Conservation (phyloP, 192 early-diverging fungal genomes). For the Geosiphon pyriformis region DNA sequence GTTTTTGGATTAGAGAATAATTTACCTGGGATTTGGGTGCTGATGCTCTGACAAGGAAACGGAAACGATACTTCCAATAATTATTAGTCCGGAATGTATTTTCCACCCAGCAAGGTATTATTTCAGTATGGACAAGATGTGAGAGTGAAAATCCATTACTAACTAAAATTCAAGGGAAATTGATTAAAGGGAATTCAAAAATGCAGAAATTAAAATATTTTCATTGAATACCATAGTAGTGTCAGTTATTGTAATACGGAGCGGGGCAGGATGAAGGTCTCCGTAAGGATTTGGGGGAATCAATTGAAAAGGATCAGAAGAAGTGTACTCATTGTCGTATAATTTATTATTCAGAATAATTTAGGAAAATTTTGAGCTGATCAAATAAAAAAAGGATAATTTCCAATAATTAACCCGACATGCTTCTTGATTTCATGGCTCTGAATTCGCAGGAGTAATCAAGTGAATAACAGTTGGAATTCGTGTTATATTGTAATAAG, state of each 20-base stretch:
- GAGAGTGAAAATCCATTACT: slow-evolving; percentile 91
- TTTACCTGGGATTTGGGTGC: slow-evolving; percentile 68
- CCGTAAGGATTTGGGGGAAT: slow-evolving; percentile 43
- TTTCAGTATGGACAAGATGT: slow-evolving; percentile 85
- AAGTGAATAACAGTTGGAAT: no score
- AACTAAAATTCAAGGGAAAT: slow-evolving; percentile 43
- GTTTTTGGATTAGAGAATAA: no score
- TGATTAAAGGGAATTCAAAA: neutral
- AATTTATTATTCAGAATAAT: neutral
- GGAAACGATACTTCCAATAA: slow-evolving; percentile 56
- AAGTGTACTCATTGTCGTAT: slow-evolving; percentile 21
- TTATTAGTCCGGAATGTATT: slow-evolving; percentile 44
- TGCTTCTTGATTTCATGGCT: neutral
- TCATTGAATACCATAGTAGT: slow-evolving; percentile 45
- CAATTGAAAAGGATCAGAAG: slow-evolving; percentile 55
- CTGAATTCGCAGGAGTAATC: no score
- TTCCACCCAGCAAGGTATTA: slow-evolving; percentile 91
- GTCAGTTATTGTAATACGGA: slow-evolving; percentile 44
- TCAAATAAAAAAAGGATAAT: slow-evolving; percentile 13
- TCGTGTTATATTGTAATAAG: no score
- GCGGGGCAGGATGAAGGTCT: slow-evolving; percentile 47
- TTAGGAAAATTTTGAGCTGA: neutral
- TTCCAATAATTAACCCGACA: slow-evolving; percentile 13
- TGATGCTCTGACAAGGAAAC: slow-evolving; percentile 77
- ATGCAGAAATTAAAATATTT: neutral